Percentiles rank a stretch among this genome's conserved stretches.
phyloP scores from a whole-genome alignment of 768 basidiomycete species.

The Agrocybe pediades region DNA sequence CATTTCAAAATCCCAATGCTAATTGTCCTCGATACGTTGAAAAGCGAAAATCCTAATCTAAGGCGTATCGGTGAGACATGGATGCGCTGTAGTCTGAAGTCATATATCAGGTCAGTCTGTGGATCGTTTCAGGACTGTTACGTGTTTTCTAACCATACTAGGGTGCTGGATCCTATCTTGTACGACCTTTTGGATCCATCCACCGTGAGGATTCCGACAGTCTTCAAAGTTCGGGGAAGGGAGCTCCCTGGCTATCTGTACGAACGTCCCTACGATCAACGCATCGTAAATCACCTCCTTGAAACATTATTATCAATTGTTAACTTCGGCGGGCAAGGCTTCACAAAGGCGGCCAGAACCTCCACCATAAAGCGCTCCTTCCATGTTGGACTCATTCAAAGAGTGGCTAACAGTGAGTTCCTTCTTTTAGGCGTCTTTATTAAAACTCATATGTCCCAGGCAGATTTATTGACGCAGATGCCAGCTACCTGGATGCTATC shows the following conservation, averaged over 20 bases:
- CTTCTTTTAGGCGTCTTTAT: slow-evolving; percentile 5
- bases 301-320: slow-evolving; percentile 78
- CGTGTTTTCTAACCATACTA: slow-evolving; percentile 28
- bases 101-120: slow-evolving; percentile 82
- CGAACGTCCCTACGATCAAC: slow-evolving; percentile 76
- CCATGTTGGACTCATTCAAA: slow-evolving; percentile 59
- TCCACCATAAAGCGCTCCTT: slow-evolving; percentile 66
- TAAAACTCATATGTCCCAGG: slow-evolving; percentile 8
- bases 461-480: slow-evolving; percentile 51
- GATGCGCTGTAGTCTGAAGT: slow-evolving; percentile 94
- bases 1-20: slow-evolving; percentile 85
- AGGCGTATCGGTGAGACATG: slow-evolving; percentile 90
- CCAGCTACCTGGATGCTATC: slow-evolving; percentile 77
- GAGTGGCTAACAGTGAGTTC: slow-evolving; percentile 59
- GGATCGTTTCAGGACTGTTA: not conserved
- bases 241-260: slow-evolving; percentile 72
- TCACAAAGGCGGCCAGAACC: slow-evolving; percentile 71
- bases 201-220: slow-evolving; percentile 52
- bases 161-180: slow-evolving; percentile 89
- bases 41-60: slow-evolving; percentile 70
- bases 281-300: slow-evolving; percentile 69
- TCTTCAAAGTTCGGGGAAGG: slow-evolving; percentile 58
- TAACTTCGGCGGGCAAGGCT: slow-evolving; percentile 88
- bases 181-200: slow-evolving; percentile 74
- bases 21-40: slow-evolving; percentile 82